Evolutionary conservation across 495 filamentous ascomycete genomes (phyloP), one percentile per base, ranked within the genome.

Genomic region (Neurospora tetrasperma): DNA sequence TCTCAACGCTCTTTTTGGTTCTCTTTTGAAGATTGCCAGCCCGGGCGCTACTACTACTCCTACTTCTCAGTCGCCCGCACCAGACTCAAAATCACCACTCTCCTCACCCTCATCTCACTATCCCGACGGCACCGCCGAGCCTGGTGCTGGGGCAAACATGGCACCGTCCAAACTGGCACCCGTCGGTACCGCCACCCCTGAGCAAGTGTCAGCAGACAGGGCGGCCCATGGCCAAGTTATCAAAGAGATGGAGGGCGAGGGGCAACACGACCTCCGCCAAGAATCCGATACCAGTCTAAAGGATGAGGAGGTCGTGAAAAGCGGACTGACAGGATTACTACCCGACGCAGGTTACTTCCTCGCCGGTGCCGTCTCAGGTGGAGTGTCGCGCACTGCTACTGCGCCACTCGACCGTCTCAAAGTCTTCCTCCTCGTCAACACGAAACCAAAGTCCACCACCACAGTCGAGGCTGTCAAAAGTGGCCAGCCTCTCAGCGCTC

Each of bases 341-440:
- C 87, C 86, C 78, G 85, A 88, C 83, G 82, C 93, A 97, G 95
- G 95, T 85, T 99, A 99, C 84, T 99, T 99, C 82, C 81, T 95
- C 85, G 96, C 96, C 75, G 96, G 96, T 82, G 96, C 93, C 75
- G 84, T 97, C 71, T 94, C 96, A 75, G 96, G 96, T 73, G 94
- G 91, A 77, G 90, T 97, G 71, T 98, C 94, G 73, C 89, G 96
- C 74, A 97, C 96, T 80, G 89, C 92, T 72, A 99, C 96, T 54
- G 96, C 96, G 23, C 96, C 96, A 69, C 89, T 99, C 81, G 96
- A 99, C 83, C 94, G 96, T 76, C 88, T 99, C 70, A 98, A 98
- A 81, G 95, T 99, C 72, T 98, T 96, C 81, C 89, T 99, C 59
- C 97, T 99, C 77, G 95, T 96, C 27, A 94, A 97, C 82, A 94